These are phyloP conservation scores for Calocybe cyanea DNA, from an alignment of 768 basidiomycete species.

Conservation along the genomic window DNA sequence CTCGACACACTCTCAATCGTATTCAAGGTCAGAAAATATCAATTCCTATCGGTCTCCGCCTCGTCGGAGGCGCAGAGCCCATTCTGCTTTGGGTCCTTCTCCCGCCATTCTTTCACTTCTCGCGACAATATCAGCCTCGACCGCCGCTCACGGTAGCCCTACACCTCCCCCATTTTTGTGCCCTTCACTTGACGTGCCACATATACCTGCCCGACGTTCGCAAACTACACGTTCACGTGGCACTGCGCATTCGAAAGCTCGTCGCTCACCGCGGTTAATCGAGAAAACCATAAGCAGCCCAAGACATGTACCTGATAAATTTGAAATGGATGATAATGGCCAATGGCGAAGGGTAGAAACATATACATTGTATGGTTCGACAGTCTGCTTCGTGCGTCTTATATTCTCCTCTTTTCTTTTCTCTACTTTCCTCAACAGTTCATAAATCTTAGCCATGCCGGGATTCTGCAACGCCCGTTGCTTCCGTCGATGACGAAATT, in stretches of 20 bases:
- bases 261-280: constrained; percentile 13
- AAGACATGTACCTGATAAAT: constrained; percentile 51
- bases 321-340: constrained; percentile 47
- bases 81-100: constrained; percentile 37
- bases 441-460: constrained; percentile 18
- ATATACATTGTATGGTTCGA: constrained; percentile 72
- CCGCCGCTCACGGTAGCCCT: constrained; percentile 44
- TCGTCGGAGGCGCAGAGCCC: constrained; percentile 9
- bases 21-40: constrained; percentile 1
- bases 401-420: constrained; percentile 2
- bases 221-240: constrained; percentile 4
- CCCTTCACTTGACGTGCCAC: constrained; percentile 37
- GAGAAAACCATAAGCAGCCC: constrained; percentile 9
- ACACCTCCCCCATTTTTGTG: constrained; percentile 61
- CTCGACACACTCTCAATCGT: constrained; percentile 16
- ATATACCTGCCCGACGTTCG: constrained; percentile 1
- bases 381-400: constrained; percentile 52
- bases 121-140: constrained; percentile 49
- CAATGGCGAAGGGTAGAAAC: constrained; percentile 50
- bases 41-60: constrained; percentile 19
- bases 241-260: constrained; percentile 7
- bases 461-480: constrained; percentile 21
- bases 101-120: constrained; percentile 50
- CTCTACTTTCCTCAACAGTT: neutral
- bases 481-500: constrained; percentile 31